Evolutionary conservation across 306 rosid species (phyloP), one percentile per base, ranked within the genome.

Genomic region (Ochetophila trinervis): DNA sequence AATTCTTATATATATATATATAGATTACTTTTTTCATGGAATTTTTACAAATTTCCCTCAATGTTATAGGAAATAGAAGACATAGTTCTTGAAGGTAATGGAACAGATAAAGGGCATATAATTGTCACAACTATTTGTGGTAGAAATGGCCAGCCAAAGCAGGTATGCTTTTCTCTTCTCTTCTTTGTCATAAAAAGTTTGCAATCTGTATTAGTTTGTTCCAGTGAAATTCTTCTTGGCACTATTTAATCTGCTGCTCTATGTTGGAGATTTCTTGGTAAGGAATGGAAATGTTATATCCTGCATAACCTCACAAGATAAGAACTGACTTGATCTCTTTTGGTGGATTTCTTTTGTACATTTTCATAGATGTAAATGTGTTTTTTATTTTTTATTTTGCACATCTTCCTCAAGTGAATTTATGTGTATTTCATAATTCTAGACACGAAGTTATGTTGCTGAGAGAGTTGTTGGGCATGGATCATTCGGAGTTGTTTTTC

Each of bases 361-460:
- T 40, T 40, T 40, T 7, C 42, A 6, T 36, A 36, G 42, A 36
- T 36, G 42, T 12, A 49, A 49, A 6, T 49, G 5, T 18, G 7
- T 49, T 49, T 49, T 49, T 6, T 18, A 49, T 14, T 49, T 36
- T 36, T 10, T 6, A 36, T 36, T 5, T 6, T 36, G 42, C 42
- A 7, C 42, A 0, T 6, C 9, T 36, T 40, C 14, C 45, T 40
- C 45, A 2, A 40, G 17, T 16, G 19, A 50, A 17, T 9, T 50
- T 1, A 63, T 11, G 54, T 53, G 15, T 60, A 14, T 52, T 23
- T 55, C 8, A 27, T 68, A 44, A 63, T 61, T 58, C 57, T 84
- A 87, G 89, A 87, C 87, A 15, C 78, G 84, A 40, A 87, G 93
- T 70, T 87, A 84, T 76, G 84, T 87, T 89, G 93, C 93, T 12